Conservation (phyloP, 306 rosid genomes). For the Ormosia emarginata region DNA sequence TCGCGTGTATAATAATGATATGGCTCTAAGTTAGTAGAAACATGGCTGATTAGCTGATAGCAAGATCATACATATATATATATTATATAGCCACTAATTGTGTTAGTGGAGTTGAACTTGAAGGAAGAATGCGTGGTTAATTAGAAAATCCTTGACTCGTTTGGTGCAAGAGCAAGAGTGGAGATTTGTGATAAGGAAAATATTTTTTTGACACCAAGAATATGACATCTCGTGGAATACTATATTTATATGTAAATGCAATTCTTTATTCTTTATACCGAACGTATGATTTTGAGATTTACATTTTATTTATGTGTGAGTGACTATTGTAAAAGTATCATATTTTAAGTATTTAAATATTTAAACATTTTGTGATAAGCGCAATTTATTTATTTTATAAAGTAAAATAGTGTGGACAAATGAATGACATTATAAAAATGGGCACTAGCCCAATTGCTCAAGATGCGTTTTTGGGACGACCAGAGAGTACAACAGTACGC, state of each 20-base stretch:
- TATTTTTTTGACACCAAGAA: no score
- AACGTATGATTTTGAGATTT: no score
- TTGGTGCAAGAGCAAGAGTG: neutral
- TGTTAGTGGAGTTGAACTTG: neutral
- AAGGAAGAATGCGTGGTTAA: neutral
- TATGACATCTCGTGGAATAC: no score
- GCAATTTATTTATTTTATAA: neutral
- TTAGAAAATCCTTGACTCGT: neutral
- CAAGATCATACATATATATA: neutral
- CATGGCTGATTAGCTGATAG: neutral
- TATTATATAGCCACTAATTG: neutral
- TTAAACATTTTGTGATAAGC: neutral
- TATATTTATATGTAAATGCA: no score
- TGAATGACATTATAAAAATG: neutral
- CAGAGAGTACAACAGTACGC: slow-evolving; percentile 2
- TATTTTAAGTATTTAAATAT: no score
- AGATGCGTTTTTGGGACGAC: neutral
- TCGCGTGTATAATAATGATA: neutral
- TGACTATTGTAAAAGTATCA: no score
- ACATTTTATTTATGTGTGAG: no score
- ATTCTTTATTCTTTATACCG: no score
- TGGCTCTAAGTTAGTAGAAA: neutral
- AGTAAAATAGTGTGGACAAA: neutral
- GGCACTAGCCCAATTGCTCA: neutral
- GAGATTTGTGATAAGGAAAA: neutral